These are phyloP conservation scores for Lactuca sativa DNA, from an alignment of 129 eudicot species.

Conservation along the genomic window DNA sequence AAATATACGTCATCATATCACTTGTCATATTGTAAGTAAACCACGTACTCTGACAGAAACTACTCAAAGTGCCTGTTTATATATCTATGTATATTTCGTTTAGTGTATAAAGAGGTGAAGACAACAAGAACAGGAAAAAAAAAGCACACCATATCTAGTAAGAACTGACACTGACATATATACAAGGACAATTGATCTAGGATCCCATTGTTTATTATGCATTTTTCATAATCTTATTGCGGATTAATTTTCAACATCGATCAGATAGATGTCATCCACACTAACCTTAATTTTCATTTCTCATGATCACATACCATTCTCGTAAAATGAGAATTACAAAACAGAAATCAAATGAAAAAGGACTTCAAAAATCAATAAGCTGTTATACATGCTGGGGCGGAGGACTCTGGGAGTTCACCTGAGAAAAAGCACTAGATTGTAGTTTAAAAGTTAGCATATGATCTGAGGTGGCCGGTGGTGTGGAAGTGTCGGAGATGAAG, in stretches of 20 bases:
- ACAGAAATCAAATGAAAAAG: neutral
- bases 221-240: neutral
- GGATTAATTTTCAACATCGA: neutral
- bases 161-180: constrained; percentile 13
- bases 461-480: constrained; percentile 1
- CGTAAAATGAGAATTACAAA: neutral
- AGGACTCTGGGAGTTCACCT: neutral
- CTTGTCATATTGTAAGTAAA: constrained; percentile 9
- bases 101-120: neutral
- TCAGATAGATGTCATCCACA: neutral
- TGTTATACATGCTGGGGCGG: constrained; percentile 13
- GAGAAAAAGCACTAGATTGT: constrained; percentile 18
- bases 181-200: neutral
- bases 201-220: neutral
- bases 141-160: neutral
- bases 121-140: neutral
- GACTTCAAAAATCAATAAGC: neutral
- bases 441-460: constrained; percentile 3
- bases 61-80: neutral
- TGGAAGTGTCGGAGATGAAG: constrained; percentile 33
- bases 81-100: neutral
- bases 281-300: neutral
- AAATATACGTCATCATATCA: constrained; percentile 3
- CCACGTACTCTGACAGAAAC: neutral
- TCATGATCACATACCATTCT: neutral